phyloP scores from a whole-genome alignment of 192 early-diverging fungal genomes.

The Mortierella alpina region DNA sequence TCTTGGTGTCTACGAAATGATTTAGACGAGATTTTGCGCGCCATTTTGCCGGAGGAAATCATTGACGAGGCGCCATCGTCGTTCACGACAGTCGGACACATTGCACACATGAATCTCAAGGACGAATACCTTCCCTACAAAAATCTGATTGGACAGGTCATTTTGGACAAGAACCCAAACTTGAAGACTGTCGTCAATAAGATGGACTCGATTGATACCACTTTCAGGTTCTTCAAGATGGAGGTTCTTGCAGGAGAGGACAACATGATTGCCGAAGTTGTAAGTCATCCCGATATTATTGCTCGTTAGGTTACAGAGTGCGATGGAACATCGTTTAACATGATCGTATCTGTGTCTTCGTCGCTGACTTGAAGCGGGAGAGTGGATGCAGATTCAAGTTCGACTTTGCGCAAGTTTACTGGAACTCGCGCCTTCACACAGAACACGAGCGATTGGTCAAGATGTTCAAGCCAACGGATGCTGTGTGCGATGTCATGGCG shows the following conservation, averaged over 20 bases:
- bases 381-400: constrained; percentile 91
- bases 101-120: constrained; percentile 97
- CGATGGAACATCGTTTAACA: background rate
- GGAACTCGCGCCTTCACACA: constrained; percentile 96
- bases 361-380: constrained; percentile 71
- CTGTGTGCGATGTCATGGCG: constrained; percentile 95
- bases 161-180: constrained; percentile 93
- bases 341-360: background rate
- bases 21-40: constrained; percentile 88
- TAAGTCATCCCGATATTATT: constrained; percentile 38
- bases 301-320: background rate
- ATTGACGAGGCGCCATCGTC: constrained; percentile 84
- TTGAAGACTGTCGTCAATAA: constrained; percentile 97
- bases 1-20: background rate
- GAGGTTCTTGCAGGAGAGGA: constrained; percentile 93
- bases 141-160: constrained; percentile 90
- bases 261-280: constrained; percentile 88
- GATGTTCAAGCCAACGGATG: constrained; percentile 74
- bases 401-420: constrained; percentile 98
- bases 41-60: constrained; percentile 84
- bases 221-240: constrained; percentile 97
- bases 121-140: constrained; percentile 93
- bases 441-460: constrained; percentile 95
- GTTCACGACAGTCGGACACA: constrained; percentile 91
- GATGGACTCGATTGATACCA: constrained; percentile 92